Conservation (phyloP, 805 yeast genomes). For the Hanseniaspora meyeri region DNA sequence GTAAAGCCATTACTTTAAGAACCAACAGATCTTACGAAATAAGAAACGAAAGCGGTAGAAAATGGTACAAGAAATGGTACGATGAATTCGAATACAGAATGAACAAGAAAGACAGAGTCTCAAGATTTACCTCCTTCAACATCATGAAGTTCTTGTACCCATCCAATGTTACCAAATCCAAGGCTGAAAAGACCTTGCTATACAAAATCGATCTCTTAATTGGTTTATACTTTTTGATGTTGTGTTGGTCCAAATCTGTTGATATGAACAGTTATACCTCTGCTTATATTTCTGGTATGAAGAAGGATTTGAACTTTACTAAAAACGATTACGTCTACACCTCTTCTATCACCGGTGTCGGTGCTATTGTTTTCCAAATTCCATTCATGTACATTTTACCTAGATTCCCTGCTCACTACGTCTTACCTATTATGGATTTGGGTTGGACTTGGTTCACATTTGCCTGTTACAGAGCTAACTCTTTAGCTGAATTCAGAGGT, state of each 20-base stretch:
- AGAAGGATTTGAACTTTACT: conserved; percentile 43
- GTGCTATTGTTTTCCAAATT: conserved; percentile 48
- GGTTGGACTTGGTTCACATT: conserved; percentile 61
- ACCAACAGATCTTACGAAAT: conserved; percentile 29
- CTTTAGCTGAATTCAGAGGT: conserved; percentile 43
- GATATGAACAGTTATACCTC: conserved; percentile 50
- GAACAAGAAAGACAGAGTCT: conserved; percentile 26
- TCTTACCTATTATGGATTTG: conserved; percentile 44
- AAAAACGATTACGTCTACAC: conserved; percentile 55
- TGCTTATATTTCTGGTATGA: conserved; percentile 58
- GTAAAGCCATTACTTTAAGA: conserved; percentile 15
- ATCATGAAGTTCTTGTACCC: conserved; percentile 29
- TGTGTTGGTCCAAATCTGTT: conserved; percentile 57
- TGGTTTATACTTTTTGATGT: conserved; percentile 44
- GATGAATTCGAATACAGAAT: conserved; percentile 42
- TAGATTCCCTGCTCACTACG: conserved; percentile 39
- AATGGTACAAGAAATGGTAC: conserved; percentile 37
- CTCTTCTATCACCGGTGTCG: conserved; percentile 48
- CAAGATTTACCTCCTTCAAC: conserved; percentile 17
- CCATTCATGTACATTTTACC: conserved; percentile 55
- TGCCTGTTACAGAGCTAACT: conserved; percentile 38
- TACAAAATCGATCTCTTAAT: conserved; percentile 45
- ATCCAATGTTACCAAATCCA: conserved; percentile 28
- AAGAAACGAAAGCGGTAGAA: conserved; percentile 29
- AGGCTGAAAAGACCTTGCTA: conserved; percentile 35